Conservation (phyloP, 2,329 filamentous ascomycete genomes). For the Arthrobotrys sinensis region DNA sequence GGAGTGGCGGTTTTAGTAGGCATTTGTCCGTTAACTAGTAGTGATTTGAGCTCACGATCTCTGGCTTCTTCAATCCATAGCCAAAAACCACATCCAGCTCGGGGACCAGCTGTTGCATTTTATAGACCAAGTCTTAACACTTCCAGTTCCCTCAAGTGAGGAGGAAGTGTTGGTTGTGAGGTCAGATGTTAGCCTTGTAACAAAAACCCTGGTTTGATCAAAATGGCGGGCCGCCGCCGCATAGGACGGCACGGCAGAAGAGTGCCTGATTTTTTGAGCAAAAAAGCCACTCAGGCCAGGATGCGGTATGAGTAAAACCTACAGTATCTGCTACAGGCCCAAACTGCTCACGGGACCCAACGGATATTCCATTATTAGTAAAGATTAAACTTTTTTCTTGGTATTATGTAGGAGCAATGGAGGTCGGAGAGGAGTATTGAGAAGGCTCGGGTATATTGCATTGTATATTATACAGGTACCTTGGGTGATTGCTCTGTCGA, state of each 20-base stretch:
- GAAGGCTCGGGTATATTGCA: not conserved
- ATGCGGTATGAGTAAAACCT: constrained; percentile 23
- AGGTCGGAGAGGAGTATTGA: not conserved
- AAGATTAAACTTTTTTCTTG: constrained; percentile 18
- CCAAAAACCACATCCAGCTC: constrained; percentile 72
- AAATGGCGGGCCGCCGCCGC: constrained; percentile 14
- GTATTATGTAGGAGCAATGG: not conserved
- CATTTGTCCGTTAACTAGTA: constrained; percentile 64
- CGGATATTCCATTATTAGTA: constrained; percentile 15
- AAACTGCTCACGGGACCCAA: constrained; percentile 34
- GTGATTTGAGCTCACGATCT: constrained; percentile 70
- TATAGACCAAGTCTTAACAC: constrained; percentile 24
- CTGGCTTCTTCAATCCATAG: constrained; percentile 74
- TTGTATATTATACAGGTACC: not conserved
- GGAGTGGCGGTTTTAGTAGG: constrained; percentile 24
- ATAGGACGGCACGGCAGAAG: constrained; percentile 12
- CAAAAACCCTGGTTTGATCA: not conserved
- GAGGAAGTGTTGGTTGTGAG: constrained; percentile 10
- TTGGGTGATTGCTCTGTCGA: not conserved
- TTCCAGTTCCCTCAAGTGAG: constrained; percentile 1
- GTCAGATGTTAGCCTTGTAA: constrained; percentile 30
- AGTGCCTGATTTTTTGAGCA: constrained; percentile 32
- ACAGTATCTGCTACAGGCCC: constrained; percentile 49
- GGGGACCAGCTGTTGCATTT: constrained; percentile 35
- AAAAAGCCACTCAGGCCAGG: not conserved